These are phyloP conservation scores for Dictyostelium firmibasis DNA, from an alignment of 78 protist species.

Conservation along the genomic window DNA sequence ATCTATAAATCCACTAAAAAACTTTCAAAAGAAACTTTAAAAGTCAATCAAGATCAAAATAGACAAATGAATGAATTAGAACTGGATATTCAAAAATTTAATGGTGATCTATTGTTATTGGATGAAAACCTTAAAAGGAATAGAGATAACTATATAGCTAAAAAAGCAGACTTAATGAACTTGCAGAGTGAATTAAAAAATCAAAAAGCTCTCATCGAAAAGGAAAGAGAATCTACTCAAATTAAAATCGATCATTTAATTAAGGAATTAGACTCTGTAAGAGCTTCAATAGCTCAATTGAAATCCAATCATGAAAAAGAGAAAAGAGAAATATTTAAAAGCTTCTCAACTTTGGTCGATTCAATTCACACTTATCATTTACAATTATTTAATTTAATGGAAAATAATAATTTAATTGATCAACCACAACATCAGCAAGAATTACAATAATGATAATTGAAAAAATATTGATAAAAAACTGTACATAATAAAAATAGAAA, in stretches of 20 bases:
- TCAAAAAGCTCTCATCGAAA: background rate
- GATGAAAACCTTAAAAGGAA: background rate
- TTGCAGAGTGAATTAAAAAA: background rate
- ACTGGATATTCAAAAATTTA: background rate
- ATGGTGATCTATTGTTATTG: background rate
- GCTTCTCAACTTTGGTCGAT: background rate
- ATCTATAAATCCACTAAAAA: background rate
- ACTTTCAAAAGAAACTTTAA: background rate
- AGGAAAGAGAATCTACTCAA: background rate
- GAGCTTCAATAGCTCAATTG: background rate
- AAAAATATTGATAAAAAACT: background rate
- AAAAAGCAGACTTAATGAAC: background rate
- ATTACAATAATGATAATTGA: background rate
- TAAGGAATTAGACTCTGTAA: background rate
- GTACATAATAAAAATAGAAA: background rate
- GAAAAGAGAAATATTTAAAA: background rate
- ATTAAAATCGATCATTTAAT: background rate
- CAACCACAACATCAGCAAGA: background rate
- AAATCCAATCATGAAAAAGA: slow-evolving; percentile 19
- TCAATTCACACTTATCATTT: background rate
- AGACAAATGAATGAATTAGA: background rate
- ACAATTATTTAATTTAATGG: background rate
- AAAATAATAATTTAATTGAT: background rate
- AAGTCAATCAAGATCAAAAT: background rate
- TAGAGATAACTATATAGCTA: background rate